Conservation (phyloP, 208 protist genomes). For the Leptomonas pyrrhocoris region DNA sequence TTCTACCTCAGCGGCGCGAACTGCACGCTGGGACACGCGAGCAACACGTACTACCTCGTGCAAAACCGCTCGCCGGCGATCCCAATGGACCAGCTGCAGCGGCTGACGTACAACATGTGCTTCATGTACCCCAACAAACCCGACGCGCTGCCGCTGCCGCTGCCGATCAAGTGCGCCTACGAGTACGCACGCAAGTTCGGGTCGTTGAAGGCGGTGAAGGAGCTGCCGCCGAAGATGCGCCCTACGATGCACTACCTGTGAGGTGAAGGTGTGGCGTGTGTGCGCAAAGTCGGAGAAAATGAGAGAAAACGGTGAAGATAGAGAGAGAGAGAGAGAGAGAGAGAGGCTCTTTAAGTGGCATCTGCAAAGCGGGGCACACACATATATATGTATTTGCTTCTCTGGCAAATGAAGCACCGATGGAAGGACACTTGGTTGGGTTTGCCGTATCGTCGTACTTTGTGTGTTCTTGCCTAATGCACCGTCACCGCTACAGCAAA, state of each 20-base stretch:
- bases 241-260: slow-evolving; percentile 67
- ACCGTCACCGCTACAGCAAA: no score
- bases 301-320: no score
- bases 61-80: slow-evolving; percentile 24
- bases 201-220: slow-evolving; percentile 30
- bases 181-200: slow-evolving; percentile 64
- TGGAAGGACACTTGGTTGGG: no score
- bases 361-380: no score
- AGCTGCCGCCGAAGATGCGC: slow-evolving; percentile 34
- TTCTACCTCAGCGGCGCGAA: slow-evolving; percentile 58
- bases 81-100: slow-evolving; percentile 33
- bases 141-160: slow-evolving; percentile 55
- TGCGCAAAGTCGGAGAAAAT: no score
- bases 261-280: no score
- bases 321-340: no score
- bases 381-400: no score
- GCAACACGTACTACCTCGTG: slow-evolving; percentile 54
- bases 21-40: slow-evolving; percentile 58
- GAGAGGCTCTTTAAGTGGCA: no score
- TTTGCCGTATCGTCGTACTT: no score
- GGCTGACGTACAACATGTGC: slow-evolving; percentile 56
- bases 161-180: slow-evolving; percentile 64
- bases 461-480: no score
- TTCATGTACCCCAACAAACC: slow-evolving; percentile 76
- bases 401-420: no score